These are phyloP conservation scores for Knoxdaviesia capensis DNA, from an alignment of 2,329 filamentous ascomycete genomes.

Conservation along the genomic window DNA sequence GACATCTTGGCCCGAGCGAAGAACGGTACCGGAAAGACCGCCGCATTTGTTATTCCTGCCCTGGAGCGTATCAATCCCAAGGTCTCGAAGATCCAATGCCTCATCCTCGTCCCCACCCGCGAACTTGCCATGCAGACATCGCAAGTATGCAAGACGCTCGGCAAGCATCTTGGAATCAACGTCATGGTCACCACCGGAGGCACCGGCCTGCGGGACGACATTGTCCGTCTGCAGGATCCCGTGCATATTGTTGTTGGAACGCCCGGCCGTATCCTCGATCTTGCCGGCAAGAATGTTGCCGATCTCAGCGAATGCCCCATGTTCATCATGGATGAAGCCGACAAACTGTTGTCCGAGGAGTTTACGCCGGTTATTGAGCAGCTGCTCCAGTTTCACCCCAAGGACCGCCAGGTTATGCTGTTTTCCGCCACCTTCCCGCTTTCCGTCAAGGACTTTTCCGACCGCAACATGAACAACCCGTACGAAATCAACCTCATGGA, in stretches of 20 bases:
- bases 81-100: constrained; percentile 84
- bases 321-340: constrained; percentile 98
- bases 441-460: constrained; percentile 93
- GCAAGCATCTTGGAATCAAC: constrained; percentile 91
- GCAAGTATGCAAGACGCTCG: constrained; percentile 95
- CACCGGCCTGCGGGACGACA: constrained; percentile 87
- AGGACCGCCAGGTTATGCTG: constrained; percentile 96
- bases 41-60: constrained; percentile 89
- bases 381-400: constrained; percentile 83
- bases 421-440: constrained; percentile 96
- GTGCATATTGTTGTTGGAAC: constrained; percentile 98
- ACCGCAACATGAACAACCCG: constrained; percentile 90
- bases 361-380: constrained; percentile 98
- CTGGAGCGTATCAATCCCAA: constrained; percentile 95
- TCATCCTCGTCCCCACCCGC: constrained; percentile 90
- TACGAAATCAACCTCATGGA: constrained; percentile 99
- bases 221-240: constrained; percentile 79
- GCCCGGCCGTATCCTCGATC: constrained; percentile 84
- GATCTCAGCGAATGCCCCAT: constrained; percentile 92
- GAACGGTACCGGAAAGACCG: constrained; percentile 97
- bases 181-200: constrained; percentile 99
- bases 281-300: constrained; percentile 90
- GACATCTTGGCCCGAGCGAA: constrained; percentile 94
- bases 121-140: constrained; percentile 96
- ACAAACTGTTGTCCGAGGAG: constrained; percentile 90